Base-by-base conservation (phyloP, 2,329 filamentous ascomycete genomes). In the Botryotinia narcissicola region DNA sequence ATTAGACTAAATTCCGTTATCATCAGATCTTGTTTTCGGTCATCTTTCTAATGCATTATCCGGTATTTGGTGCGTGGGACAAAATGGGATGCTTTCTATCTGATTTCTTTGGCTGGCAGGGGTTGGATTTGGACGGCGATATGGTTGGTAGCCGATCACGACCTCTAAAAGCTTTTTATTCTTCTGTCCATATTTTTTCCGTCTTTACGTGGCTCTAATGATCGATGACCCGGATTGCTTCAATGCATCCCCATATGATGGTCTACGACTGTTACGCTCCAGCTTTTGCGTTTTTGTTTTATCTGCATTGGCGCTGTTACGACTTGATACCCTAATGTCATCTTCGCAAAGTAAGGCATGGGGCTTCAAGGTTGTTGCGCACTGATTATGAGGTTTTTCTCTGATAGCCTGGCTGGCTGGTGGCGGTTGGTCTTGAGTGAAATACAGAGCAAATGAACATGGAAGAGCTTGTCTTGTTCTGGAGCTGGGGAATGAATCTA, bases 1-100 rank as follows among this genome's bases (percentile, higher is more conserved):
- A 80, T 81, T 73, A 81, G 80, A 81, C 78, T 80, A 78, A 77
- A 80, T 78, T 78, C 77, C 75, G 73, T 77, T 76, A 72, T 69
- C 71, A 77, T 75, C 77, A 81, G 79, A 81, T 80, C 76, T 81
- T 77, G 75, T 78, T 77, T 63, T 51, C 64, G 54, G 57, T 74
- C 66, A 67, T 75, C 72, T 76, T 77, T 78, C 75, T 76, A 76
- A 72, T 73, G 78, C 77, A 76, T 77, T 77, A 79, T 77, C 77
- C 74, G 77, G 75, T 75, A 71, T 70, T 64, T 73, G 78, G 77
- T 80, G 51, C 40, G 78, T 76, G 78, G 73, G 76, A 76, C 77
- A 78, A 78, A 79, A 80, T 75, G 75, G 77, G 77, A 78, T 81
- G 78, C 76, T 79, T 77, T 79, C 77, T 60, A 54, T 61, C 46